Percentiles rank a stretch among this genome's conserved stretches.
Conservation (phyloP, 2,329 filamentous ascomycete species). For the Leptographium flavum region DNA sequence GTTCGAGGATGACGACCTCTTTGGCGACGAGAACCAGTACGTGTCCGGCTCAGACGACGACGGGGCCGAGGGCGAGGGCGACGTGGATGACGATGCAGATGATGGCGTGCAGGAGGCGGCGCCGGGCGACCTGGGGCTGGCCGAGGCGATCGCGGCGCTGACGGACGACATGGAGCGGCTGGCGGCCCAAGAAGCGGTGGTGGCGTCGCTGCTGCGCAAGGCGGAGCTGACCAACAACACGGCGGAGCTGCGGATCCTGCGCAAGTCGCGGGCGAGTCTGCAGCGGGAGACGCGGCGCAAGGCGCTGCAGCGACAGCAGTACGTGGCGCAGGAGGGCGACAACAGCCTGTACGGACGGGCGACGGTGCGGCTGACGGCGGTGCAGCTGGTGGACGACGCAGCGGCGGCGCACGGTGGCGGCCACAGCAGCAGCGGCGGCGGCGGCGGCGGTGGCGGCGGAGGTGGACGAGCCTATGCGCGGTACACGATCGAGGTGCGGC, state of each 20-base stretch:
- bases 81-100: conserved; percentile 42
- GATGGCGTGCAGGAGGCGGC: conserved; percentile 90
- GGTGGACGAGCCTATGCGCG: conserved; percentile 66
- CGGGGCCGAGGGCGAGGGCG: conserved; percentile 50
- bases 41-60: conserved; percentile 74
- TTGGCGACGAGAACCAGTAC: conserved; percentile 75
- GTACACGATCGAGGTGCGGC: conserved; percentile 83
- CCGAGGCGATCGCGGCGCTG: conserved; percentile 82
- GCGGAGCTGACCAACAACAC: conserved; percentile 96
- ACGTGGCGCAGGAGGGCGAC: conserved; percentile 93
- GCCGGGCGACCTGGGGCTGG: conserved; percentile 82
- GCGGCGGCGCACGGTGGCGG: too few species aligned
- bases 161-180: conserved; percentile 84
- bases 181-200: conserved; percentile 72
- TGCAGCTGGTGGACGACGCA: conserved; percentile 59
- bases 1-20: conserved; percentile 86
- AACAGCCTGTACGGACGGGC: conserved; percentile 92
- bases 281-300: conserved; percentile 87
- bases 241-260: conserved; percentile 78
- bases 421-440: too few species aligned
- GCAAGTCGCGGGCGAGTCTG: conserved; percentile 86
- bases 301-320: conserved; percentile 91
- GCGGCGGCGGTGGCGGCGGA: too few species aligned
- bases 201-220: conserved; percentile 84
- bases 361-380: conserved; percentile 76